phyloP scores from a whole-genome alignment of 2,329 filamentous ascomycete species.

The Cercospora brassicicola region DNA sequence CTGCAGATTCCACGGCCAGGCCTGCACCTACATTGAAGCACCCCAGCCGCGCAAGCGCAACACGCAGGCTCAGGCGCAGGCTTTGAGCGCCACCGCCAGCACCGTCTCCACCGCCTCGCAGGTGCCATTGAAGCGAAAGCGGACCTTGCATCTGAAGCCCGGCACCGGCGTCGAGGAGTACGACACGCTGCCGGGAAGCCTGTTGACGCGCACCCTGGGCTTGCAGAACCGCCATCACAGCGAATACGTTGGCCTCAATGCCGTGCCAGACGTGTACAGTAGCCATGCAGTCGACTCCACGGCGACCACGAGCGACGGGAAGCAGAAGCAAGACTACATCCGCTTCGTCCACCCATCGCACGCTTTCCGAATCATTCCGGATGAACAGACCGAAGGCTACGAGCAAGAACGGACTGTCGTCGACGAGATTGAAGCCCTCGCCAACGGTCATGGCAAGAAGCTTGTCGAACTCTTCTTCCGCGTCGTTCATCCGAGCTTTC shows the following conservation, averaged over 20 bases:
- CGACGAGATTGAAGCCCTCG: slow-evolving; percentile 69
- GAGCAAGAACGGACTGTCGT: slow-evolving; percentile 49
- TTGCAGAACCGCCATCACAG: slow-evolving; percentile 36
- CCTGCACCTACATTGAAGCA: slow-evolving; percentile 68
- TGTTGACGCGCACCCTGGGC: slow-evolving; percentile 64
- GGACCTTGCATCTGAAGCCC: slow-evolving; percentile 20
- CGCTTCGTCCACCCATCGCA: slow-evolving; percentile 73
- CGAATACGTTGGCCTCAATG: slow-evolving; percentile 34
- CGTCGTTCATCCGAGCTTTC: slow-evolving; percentile 60
- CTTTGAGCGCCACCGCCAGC: slow-evolving; percentile 10
- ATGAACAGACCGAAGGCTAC: slow-evolving; percentile 28
- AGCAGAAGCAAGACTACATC: slow-evolving; percentile 40
- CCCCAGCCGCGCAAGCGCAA: slow-evolving; percentile 27
- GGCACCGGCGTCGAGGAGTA: slow-evolving; percentile 62
- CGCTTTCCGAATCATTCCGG: slow-evolving; percentile 72
- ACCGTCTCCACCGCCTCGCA: neutral
- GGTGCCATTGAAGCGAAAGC: slow-evolving; percentile 17
- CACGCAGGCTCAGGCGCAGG: slow-evolving; percentile 1
- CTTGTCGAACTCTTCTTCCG: slow-evolving; percentile 74
- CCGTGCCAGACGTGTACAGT: slow-evolving; percentile 25
- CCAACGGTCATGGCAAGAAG: slow-evolving; percentile 67
- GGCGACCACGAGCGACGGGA: neutral
- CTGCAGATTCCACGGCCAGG: slow-evolving; percentile 59
- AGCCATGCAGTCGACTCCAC: slow-evolving; percentile 8
- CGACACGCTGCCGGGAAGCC: slow-evolving; percentile 67